Base-by-base conservation (phyloP, 768 basidiomycete genomes). In the Inosperma sp. region DNA sequence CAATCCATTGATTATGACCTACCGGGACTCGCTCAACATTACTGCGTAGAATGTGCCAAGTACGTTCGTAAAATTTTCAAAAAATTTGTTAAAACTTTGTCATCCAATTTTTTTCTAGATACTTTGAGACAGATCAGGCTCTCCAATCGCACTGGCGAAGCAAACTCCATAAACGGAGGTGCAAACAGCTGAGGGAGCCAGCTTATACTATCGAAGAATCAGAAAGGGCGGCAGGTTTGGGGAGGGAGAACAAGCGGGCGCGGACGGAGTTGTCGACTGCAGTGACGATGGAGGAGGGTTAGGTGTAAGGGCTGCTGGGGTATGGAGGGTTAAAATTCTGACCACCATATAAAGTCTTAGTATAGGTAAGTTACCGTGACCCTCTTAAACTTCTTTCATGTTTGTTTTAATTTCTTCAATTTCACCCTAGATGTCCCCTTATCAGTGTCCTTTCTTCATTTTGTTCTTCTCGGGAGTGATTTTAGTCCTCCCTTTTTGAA, bases 41-140 rank as follows among this genome's bases (percentile, higher is more conserved):
- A 96, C 65, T 96, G 93, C 62, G 88, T 97, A 1, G 94, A 96
- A 71, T 97, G 94, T 61, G 91, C 93, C 55, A 92, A 88, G 83
- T 92, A 66, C 62, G 82, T 70, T 40, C 13, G 23, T 5, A 26
- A 16, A 3, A 9, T 10, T 17, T 21, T 2, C 16, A 16, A 51
- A 16, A 17, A 10, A 19, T 17, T 46, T 16, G 3, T 12, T n/a
- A n/a, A n/a, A n/a, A 23, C 22, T 33, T 13, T 47, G 27, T 27
- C 27, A n/a, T n/a, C n/a, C 21, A 5, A 33, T 14, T 40, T 22
- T 30, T 31, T n/a, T 31, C 27, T 29, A 91, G 88, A 68, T 85
- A 91, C 59, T 89, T 80, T 61, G 93, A 97, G 68, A 86, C 88
- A 0, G 91, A 94, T 58, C 63, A 71, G 13, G 93, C 94, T 0